Percentiles rank a stretch among this genome's conserved stretches.
phyloP scores from a whole-genome alignment of 140 eudicot species.

The Ambrosia hybrid region DNA sequence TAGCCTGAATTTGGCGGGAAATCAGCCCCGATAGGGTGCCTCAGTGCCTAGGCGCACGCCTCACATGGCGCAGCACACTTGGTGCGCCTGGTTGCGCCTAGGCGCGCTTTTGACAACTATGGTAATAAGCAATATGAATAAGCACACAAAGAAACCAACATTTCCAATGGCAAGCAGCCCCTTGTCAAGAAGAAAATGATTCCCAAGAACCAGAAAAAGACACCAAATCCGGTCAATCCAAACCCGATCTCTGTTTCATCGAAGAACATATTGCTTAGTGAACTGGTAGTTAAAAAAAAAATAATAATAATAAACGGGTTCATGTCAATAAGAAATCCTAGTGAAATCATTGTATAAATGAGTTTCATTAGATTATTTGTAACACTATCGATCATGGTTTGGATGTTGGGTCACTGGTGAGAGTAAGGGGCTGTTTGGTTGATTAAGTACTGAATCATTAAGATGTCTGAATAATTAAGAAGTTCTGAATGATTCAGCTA shows the following conservation, averaged over 20 bases:
- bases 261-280: not conserved
- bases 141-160: slow-evolving; percentile 32
- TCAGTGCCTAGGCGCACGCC: no score
- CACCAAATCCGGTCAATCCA: slow-evolving; percentile 68
- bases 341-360: not conserved
- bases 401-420: no score
- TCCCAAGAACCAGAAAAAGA: slow-evolving; percentile 55
- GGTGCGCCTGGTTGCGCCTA: no score
- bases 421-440: no score
- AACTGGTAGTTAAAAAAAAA: not conserved
- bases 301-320: not conserved
- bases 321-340: not conserved
- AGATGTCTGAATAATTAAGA: no score
- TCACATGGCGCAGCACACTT: no score
- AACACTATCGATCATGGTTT: no score
- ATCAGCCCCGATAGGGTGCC: no score
- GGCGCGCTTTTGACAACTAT: no score
- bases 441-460: no score
- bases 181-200: slow-evolving; percentile 58
- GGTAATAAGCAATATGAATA: not conserved
- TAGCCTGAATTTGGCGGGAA: no score
- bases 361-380: not conserved
- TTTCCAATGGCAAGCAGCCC: slow-evolving; percentile 68
- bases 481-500: no score
- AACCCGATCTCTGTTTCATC: slow-evolving; percentile 62